Base-by-base conservation (phyloP, 148 eudicot genomes). In the Cornus suecica region DNA sequence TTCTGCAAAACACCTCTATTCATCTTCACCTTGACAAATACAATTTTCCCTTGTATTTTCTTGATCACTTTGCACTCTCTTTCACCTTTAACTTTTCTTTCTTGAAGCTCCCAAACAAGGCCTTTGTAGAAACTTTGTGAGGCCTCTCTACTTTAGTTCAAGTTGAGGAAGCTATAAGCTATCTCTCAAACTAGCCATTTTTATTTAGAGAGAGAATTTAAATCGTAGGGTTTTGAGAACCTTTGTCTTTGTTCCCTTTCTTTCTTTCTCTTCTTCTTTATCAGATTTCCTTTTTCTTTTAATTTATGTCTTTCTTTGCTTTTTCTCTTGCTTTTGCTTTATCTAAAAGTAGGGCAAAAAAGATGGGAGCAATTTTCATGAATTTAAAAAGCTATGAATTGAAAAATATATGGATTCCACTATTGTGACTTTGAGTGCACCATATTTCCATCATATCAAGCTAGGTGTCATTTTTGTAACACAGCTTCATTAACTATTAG, bases 1-100 rank as follows among this genome's bases (percentile, higher is more conserved):
- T 87, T 92, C 78, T 90, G 91, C 74, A 90, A 70, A 22, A 82
- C 86, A 77, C 93, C 91, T 65, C 88, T 75, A 83, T 92, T 87
- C 94, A 92, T 92, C 48, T 58, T 9, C 18, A 27, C 1, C 48
- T 9, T 25, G 37, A 15, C 37, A 72, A 20, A 20, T 31, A 2
- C 6, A 73, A 63, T 10, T 73, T 63, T 26, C 25, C 37, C 68
- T 64, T 29, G 10, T n/a, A n/a, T 15, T n/a, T 31, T 56, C 11
- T 22, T 58, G n/a, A n/a, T 24, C 14, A 65, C 26, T 25, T 25
- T 68, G 54, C 0, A 6, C 20, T 72, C 67, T 65, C 65, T 37
- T 42, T 69, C 54, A 77, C 41, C 66, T 74, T 65, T 77, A 27
- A 15, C 66, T 77, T 69, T 70, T 76, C 71, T 37, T 32, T 52